Base-by-base conservation (phyloP, 805 yeast species). In the Candida pseudofarinosa region DNA sequence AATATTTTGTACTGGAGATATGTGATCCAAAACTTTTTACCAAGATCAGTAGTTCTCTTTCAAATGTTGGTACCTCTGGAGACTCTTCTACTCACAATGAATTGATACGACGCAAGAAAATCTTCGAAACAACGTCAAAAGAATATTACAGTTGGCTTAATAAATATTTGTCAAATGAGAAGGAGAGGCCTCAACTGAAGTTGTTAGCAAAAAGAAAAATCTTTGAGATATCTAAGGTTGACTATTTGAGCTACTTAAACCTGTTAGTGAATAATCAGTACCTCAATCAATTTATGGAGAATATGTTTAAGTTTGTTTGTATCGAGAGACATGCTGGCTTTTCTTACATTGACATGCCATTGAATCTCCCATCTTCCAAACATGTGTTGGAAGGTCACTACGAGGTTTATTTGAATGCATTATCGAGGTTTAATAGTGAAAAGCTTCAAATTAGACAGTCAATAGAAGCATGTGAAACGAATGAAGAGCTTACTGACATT, bases 141-240 rank as follows among this genome's bases (percentile, higher is more conserved):
- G 75, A 70, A 16, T 71, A 56, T 44, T 71, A 71, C 44, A 62
- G 59, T 37, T 71, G 76, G 76, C 52, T 71, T 34, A 67, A 69
- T 48, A 67, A 66, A 49, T 71, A 71, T 47, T 47, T 71, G 18
- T 61, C 73, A 3, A 67, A 69, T 46, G 75, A 69, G 41, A 70
- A 67, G 46, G 75, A 67, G 31, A 53, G 73, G 40, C 71, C 74
- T 0, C 71, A 65, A 38, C 64, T 64, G 63, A 66, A 65, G 46
- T 52, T 65, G 17, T 48, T 72, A 15, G 41, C 45, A 17, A 67
- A 68, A 46, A 51, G 70, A 20, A 62, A 70, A 40, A 47, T 48
- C 0, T 75, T 70, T 50, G 79, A 75, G 44, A 50, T 72, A 1
- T 60, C 67, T 10, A 69, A 76, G 43, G 65, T 71, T 41, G 77